phyloP scores from a whole-genome alignment of 2,329 filamentous ascomycete species.

The Penicillium crustosum region DNA sequence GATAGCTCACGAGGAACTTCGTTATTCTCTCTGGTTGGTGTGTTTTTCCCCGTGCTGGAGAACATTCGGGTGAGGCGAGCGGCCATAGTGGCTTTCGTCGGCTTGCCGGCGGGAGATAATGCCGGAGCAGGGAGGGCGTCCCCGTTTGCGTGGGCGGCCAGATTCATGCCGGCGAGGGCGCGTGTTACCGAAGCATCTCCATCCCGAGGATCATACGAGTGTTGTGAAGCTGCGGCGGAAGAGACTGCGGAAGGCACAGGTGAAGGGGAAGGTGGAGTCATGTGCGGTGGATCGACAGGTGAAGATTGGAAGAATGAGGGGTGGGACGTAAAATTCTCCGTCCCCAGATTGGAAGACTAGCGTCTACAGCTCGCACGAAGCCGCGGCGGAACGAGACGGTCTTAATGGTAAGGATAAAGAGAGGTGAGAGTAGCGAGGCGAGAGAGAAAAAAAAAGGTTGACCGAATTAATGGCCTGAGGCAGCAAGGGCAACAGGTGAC shows the following conservation, averaged over 20 bases:
- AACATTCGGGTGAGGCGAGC: slow-evolving; percentile 50
- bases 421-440: slow-evolving; percentile 10
- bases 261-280: slow-evolving; percentile 43
- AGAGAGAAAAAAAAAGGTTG: slow-evolving; percentile 10
- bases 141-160: slow-evolving; percentile 38
- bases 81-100: slow-evolving; percentile 45
- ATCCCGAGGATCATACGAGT: slow-evolving; percentile 41
- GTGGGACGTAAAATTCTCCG: slow-evolving; percentile 21
- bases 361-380: slow-evolving; percentile 7
- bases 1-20: slow-evolving; percentile 34
- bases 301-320: slow-evolving; percentile 12
- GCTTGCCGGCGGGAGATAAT: slow-evolving; percentile 32
- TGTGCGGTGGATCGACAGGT: slow-evolving; percentile 35
- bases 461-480: slow-evolving; percentile 21
- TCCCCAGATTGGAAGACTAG: slow-evolving; percentile 19
- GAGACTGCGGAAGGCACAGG: slow-evolving; percentile 48
- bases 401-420: slow-evolving; percentile 8
- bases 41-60: slow-evolving; percentile 40
- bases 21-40: slow-evolving; percentile 32
- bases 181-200: slow-evolving; percentile 45
- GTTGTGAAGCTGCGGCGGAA: slow-evolving; percentile 42
- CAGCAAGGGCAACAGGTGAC: slow-evolving; percentile 16
- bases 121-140: slow-evolving; percentile 31
- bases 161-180: slow-evolving; percentile 45
- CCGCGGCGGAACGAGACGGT: not conserved